Base-by-base conservation (phyloP, 306 rosid genomes). In the Cercis canadensis region DNA sequence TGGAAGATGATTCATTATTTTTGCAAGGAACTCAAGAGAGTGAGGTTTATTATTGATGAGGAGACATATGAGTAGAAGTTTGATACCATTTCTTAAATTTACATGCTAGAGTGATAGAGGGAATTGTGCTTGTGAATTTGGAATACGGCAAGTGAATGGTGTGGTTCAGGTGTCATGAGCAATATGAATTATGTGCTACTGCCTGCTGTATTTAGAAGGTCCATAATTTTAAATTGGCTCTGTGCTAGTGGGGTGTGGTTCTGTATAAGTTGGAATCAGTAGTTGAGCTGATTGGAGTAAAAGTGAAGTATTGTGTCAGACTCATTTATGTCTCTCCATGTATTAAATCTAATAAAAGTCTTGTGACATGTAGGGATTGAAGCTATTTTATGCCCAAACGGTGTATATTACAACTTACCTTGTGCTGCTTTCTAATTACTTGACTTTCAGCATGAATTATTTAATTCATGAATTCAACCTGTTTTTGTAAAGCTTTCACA, bases 401-500 rank as follows among this genome's bases (percentile, higher is more conserved):
- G 29, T 45, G 13, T 57, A 46, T 59, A 18, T 67, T 47, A n/a
- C 50, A 46, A 57, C 37, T 57, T 65, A 46, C 71, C 24, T 9
- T 44, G 52, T 62, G 40, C 34, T 47, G 44, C 57, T 36, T 11
- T 68, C 53, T 65, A 18, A 52, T 77, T 74, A 19, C 56, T 58
- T 58, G 56, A 36, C 39, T 57, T 57, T 24, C 39, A 52, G 62
- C 62, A 29, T 61, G 56, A 45, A n/a, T 43, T 44, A 53, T 17
- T 57, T 63, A 66, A 39, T 78, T 64, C 52, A 24, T 67, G 56
- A 13, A 64, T 33, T 49, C 53, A 72, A 46, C 40, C 15, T 60
- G 21, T 36, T 36, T 65, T 70, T 67, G 74, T 45, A 43, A 62
- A 53, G 61, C 54, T 81, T 61, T 65, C 7, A 41, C 53, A 9